Evolutionary conservation across 306 rosid species (phyloP), one percentile per base, ranked within the genome.

Genomic region (Oemleria cerasiformis): DNA sequence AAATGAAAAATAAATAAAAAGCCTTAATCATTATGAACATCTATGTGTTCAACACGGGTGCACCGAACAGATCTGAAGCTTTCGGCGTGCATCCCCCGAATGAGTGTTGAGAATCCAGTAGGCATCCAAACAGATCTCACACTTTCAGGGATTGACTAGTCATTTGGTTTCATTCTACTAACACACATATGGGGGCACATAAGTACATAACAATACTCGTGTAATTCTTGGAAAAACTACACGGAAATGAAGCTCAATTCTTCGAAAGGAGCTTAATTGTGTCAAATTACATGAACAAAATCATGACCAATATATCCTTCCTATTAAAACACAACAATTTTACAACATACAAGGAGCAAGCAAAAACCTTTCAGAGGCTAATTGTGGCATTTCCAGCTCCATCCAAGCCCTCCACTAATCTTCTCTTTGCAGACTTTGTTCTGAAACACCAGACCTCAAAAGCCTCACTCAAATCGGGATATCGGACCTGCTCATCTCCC

Each of bases 371-470:
- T 64, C 75, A 87, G 13, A 65, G 70, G 75, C 81, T 82, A 8
- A 76, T 43, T 43, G 80, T 73, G 63, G 80, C 80, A 72, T 81
- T 80, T 47, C 75, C 61, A 17, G 77, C 77, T 67, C 72, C 75
- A 17, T 83, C 87, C 68, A 84, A 67, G 63, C 90, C 85, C 84
- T 92, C 90, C 73, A 73, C 75, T 73, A 92, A 77, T 80, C 98
- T 92, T 71, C 97, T 87, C 81, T 81, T 90, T 19, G 97, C 98
- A 65, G 97, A 88, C 81, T 90, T 92, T 63, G 88, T 87, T 82
- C 98, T 85, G 69, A 85, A 92, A 87, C 92, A 92, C 98, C 98
- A 92, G 36, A 92, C 85, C 86, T 92, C 98, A 13, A 92, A 88
- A 55, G 96, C 98, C 82, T 92, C 98, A 0, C 85, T 90, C 86